Evolutionary conservation across 2,329 filamentous ascomycete genomes (phyloP).

Genomic region (Sordariomycetes sp.): DNA sequence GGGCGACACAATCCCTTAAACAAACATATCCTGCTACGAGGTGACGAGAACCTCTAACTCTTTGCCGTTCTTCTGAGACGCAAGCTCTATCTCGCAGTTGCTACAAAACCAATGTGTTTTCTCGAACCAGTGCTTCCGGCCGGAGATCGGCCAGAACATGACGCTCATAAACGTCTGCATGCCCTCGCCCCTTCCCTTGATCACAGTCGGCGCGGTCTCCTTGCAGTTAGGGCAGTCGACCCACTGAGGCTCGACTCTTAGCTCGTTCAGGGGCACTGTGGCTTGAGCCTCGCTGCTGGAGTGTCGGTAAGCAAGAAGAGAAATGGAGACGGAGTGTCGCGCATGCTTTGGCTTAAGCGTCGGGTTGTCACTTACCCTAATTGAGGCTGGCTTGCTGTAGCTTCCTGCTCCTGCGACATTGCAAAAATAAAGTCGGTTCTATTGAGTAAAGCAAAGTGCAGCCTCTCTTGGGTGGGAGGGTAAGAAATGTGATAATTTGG

Average conservation of each 20-base stretch:
- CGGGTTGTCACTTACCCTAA: no score
- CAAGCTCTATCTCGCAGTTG: conserved; percentile 17
- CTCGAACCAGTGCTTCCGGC: conserved; percentile 20
- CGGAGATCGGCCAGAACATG: conserved; percentile 19
- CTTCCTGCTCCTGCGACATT: no score
- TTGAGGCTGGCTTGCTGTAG: no score
- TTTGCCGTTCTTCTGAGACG: conserved; percentile 8
- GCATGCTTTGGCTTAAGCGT: neutral
- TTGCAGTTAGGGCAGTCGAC: conserved; percentile 21
- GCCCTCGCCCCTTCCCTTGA: conserved; percentile 12
- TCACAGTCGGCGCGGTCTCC: conserved; percentile 11
- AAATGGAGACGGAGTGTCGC: neutral
- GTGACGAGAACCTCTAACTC: neutral
- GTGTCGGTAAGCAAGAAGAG: neutral
- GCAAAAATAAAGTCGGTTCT: no score
- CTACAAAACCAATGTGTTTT: conserved; percentile 17
- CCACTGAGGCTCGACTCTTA: conserved; percentile 13
- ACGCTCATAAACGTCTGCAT: conserved; percentile 21
- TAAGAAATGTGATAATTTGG: no score
- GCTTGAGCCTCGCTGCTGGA: neutral
- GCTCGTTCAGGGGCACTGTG: conserved; percentile 13
- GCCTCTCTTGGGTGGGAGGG: no score
- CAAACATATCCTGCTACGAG: neutral
- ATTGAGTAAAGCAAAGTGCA: no score
- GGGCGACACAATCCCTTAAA: neutral